Evolutionary conservation across 768 basidiomycete species (phyloP).

Genomic region (Piloderma croceum): DNA sequence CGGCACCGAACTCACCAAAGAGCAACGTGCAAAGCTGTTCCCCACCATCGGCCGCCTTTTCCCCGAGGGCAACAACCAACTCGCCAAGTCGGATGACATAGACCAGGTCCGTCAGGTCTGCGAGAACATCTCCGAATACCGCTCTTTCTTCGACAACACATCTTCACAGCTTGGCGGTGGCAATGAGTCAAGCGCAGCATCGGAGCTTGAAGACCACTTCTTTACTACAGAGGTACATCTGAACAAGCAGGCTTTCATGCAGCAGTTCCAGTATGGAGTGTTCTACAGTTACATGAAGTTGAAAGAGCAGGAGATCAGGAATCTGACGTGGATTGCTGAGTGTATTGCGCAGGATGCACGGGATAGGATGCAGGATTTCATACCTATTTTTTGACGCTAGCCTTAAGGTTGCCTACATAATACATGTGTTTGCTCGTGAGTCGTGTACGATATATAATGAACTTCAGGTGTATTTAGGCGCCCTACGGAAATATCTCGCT

Average conservation of each 20-base stretch:
- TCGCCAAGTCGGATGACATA: slow-evolving; percentile 91
- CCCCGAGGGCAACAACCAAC: slow-evolving; percentile 91
- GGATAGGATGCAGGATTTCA: slow-evolving; percentile 93
- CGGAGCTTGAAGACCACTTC: slow-evolving; percentile 87
- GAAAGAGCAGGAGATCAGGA: slow-evolving; percentile 88
- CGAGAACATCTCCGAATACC: slow-evolving; percentile 87
- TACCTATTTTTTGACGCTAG: slow-evolving; percentile 70
- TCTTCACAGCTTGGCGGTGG: slow-evolving; percentile 29
- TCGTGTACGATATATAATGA: slow-evolving; percentile 4
- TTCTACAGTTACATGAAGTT: slow-evolving; percentile 91
- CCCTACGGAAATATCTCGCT: too few relatives aligned
- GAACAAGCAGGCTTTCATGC: slow-evolving; percentile 92
- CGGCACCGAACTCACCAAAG: slow-evolving; percentile 90
- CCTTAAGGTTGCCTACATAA: slow-evolving; percentile 1
- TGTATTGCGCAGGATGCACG: slow-evolving; percentile 96
- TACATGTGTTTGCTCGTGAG: not conserved
- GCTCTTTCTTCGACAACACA: slow-evolving; percentile 76
- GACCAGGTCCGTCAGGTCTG: slow-evolving; percentile 87
- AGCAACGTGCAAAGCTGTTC: slow-evolving; percentile 90
- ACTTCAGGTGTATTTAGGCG: too few relatives aligned
- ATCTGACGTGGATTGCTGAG: slow-evolving; percentile 92
- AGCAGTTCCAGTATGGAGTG: slow-evolving; percentile 92
- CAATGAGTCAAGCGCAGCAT: slow-evolving; percentile 45
- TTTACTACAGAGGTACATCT: slow-evolving; percentile 89
- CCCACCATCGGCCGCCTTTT: slow-evolving; percentile 90